Evolutionary conservation across 352 stramenopile species (phyloP), one percentile per base, ranked within the genome.

Genomic region (Phytophthora hibernalis): DNA sequence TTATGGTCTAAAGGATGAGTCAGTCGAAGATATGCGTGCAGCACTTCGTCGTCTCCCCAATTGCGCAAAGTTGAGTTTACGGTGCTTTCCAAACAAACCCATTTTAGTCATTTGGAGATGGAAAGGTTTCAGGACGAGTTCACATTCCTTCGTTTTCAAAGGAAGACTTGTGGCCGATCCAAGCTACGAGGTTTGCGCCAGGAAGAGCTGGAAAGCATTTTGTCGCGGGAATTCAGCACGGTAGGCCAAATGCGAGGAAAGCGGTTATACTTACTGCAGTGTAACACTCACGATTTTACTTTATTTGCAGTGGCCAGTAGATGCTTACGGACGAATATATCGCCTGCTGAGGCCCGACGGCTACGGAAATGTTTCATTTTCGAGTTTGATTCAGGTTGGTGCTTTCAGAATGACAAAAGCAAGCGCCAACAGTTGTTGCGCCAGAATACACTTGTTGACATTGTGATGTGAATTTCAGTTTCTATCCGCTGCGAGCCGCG

Each of bases 331-430:
- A 2, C 72, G 67, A 42, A 63, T 93, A 10, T 88, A 82, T 33
- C 67, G 72, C 9, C 33, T 85, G 13, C 50, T 93, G 31, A 77
- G 72, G 12, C 79, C 77, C 8, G 84, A 93, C 37, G 79, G 75
- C 0, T 87, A 82, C 28, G 84, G 82, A 6, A 89, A 91, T 56
- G 53, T 88, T 28, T 89, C 82, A 6, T 91, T 87, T 56, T 81
- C 67, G 20, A 85, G 64, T 16, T 76, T 93, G 18, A 63, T 85
- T n/a, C 73, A 90, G 70, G 84, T 93, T 65, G 12, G 55, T 51
- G 10, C 33, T 64, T 30, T 11, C 3, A 2, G 26, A n/a, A 31
- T 31, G 26, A 31, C 9, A 31, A 31, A 28, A 28, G 5, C 24
- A 28, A 5, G 24, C 5, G 26, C 26, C 26, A 31, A 31, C 26